These are phyloP conservation scores for Septoria linicola DNA, from an alignment of 2,329 filamentous ascomycete genomes.

Conservation along the genomic window DNA sequence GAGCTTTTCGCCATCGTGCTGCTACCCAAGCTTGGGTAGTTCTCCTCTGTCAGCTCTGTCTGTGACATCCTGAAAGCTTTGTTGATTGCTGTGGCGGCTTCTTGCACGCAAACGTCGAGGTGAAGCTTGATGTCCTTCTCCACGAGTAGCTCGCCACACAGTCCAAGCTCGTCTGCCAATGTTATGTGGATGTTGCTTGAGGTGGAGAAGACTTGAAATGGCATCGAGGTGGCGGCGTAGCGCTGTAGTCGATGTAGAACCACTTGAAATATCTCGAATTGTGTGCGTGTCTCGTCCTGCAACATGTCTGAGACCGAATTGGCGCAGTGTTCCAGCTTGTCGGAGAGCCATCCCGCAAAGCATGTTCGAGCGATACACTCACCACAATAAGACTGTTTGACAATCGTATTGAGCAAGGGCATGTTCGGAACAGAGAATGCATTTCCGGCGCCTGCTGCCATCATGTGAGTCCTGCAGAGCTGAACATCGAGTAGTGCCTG, in stretches of 20 bases:
- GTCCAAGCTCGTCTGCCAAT: neutral
- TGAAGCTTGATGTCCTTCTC: constrained; percentile 1
- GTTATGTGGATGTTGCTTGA: constrained; percentile 4
- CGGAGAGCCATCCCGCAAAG: neutral
- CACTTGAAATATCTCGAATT: neutral
- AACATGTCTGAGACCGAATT: neutral
- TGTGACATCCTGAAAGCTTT: neutral
- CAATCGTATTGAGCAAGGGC: neutral
- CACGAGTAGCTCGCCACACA: neutral
- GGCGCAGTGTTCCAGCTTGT: neutral
- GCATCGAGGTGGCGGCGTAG: neutral
- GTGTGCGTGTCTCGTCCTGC: neutral
- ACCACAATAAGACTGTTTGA: neutral
- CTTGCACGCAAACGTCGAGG: constrained; percentile 1
- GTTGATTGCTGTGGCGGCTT: constrained; percentile 1
- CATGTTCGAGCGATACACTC: constrained; percentile 2
- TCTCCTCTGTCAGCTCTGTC: constrained; percentile 2
- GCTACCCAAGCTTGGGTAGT: neutral
- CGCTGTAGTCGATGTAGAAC: neutral
- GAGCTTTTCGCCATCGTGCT: neutral
- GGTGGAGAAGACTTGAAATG: neutral
- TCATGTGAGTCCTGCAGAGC: constrained; percentile 4
- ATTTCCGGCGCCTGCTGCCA: no score
- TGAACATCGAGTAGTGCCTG: neutral
- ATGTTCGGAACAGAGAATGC: neutral